Base-by-base conservation (phyloP, 208 protist genomes). In the Acanthamoeba culbertsoni region DNA sequence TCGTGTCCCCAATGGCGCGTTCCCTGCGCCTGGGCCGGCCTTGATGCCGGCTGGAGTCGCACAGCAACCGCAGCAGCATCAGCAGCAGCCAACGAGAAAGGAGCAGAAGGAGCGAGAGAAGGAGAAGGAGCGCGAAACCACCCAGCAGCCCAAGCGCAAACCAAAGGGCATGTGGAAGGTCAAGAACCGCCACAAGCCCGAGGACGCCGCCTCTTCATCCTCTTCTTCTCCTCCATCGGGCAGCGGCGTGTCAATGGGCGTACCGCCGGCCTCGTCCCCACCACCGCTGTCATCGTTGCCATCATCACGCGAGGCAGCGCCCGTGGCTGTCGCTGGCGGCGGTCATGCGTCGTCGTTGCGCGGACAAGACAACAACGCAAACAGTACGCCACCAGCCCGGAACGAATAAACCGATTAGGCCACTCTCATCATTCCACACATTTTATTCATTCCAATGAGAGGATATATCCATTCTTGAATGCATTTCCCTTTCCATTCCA, bases 131-230 rank as follows among this genome's bases (percentile, higher is more conserved):
- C 65, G 65, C 18, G 65, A 77, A 28, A 77, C 12, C 14, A n/a
- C 18, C n/a, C 18, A 77, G 31, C 18, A 12, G 35, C 31, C 12
- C 14, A 86, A 86, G 75, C 42, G 48, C 16, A 86, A 86, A 42
- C 48, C 48, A 12, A 86, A 86, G 48, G 75, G 75, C 42, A 86
- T 59, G 48, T 86, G 75, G 75, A 86, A 86, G 48, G 75, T 86
- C 28, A 86, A 86, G 48, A 86, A 86, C 48, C 42, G 48, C 26
- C 33, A 28, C 45, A 86, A 35, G 40, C 63, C 63, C 2, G 31
- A 26, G n/a, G 18, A 14, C 18, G 48, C 48, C 48, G 48, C 12
- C 48, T 8, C 12, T 23, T 55, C 48, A 18, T 18, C 48, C 12
- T 55, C 48, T 8, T 18, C 48, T 18, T 55, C 53, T 14, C 14